Evolutionary conservation across 1,284 basidiomycete genomes (phyloP), one percentile per base, ranked within the genome.

Genomic region (Peniophora sp.): DNA sequence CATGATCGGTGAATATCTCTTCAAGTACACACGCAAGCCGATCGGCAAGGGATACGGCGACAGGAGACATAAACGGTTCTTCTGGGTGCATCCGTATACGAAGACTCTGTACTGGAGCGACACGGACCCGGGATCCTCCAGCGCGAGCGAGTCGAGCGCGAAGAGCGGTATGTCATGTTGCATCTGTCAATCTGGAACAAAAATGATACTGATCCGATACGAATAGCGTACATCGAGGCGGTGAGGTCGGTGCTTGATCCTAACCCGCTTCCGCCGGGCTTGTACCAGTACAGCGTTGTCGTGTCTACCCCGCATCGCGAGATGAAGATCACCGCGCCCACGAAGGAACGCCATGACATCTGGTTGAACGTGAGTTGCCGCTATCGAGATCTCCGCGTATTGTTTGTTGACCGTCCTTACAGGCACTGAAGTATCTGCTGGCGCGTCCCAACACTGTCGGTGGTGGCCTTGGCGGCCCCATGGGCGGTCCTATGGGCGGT

Each of bases 81-180:
- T 99, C 78, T 99, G 97, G 95, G 85, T 99, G 14, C 96, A 99
- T 69, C 97, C 97, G 23, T 99, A 99, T 66, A 99, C 94, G 48
- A 92, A 93, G 72, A 98, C 93, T 9, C 66, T 99, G 52, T 98
- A 98, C 70, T 99, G 97, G 97, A 95, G 92, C 59, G 83, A 90
- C 25, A 84, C 86, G 27, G 96, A 98, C 70, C 97, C 96, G 32
- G 93, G 92, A 32, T 89, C 89, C 36, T 82, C 81, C 35, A 85
- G 83, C 56, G 88, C 92, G 6, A 82, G 85, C 2, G 95, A 97
- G 69, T 92, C 92, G 16, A 95, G 85, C 63, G 92, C 94, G 34
- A 99, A 99, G 83, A 96, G 92, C 66, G 91, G 92, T 96, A 70
- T 61, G 92, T 82, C 12, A 25, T 22, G 47, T 41, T 43, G 32